These are phyloP conservation scores for Nannizziopsis arthrosporioides DNA, from an alignment of 2,329 filamentous ascomycete species.

Conservation along the genomic window DNA sequence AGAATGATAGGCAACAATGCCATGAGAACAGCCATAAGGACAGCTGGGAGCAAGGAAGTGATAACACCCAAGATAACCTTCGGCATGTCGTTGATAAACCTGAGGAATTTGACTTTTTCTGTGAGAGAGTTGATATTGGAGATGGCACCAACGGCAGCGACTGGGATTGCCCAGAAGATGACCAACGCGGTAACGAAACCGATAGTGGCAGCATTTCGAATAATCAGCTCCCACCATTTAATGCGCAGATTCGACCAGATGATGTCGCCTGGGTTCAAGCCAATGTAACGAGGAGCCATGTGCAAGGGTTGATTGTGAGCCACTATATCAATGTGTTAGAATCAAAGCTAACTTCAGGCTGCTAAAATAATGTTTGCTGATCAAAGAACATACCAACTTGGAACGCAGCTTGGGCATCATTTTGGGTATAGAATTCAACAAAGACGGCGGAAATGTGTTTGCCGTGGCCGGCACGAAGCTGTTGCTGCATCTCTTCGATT, in stretches of 20 bases:
- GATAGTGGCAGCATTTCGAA: slow-evolving; percentile 57
- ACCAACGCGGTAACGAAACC: slow-evolving; percentile 66
- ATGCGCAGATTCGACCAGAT: slow-evolving; percentile 80
- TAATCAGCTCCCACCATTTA: slow-evolving; percentile 71
- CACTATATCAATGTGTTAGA: slow-evolving; percentile 32
- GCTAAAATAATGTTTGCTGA: background rate
- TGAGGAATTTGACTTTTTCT: slow-evolving; percentile 53
- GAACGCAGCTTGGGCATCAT: slow-evolving; percentile 73
- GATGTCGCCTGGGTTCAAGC: slow-evolving; percentile 66
- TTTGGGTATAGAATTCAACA: slow-evolving; percentile 74
- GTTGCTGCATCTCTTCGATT: slow-evolving; percentile 55
- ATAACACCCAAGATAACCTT: slow-evolving; percentile 64
- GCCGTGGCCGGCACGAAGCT: slow-evolving; percentile 53
- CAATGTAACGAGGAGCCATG: slow-evolving; percentile 76
- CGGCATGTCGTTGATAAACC: slow-evolving; percentile 64
- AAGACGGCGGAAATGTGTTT: slow-evolving; percentile 68
- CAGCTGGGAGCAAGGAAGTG: slow-evolving; percentile 68
- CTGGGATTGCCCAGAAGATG: slow-evolving; percentile 71
- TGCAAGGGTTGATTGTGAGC: slow-evolving; percentile 78
- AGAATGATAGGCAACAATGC: slow-evolving; percentile 73
- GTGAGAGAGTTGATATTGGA: slow-evolving; percentile 68
- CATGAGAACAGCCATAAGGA: slow-evolving; percentile 73
- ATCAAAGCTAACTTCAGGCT: background rate
- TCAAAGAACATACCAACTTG: slow-evolving; percentile 46
- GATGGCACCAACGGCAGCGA: slow-evolving; percentile 70